A percentile compares a stretch with the other conserved stretches of the same genome.
Evolutionary conservation across 495 filamentous ascomycete species (phyloP).

Genomic region (Penicillium coffeae): DNA sequence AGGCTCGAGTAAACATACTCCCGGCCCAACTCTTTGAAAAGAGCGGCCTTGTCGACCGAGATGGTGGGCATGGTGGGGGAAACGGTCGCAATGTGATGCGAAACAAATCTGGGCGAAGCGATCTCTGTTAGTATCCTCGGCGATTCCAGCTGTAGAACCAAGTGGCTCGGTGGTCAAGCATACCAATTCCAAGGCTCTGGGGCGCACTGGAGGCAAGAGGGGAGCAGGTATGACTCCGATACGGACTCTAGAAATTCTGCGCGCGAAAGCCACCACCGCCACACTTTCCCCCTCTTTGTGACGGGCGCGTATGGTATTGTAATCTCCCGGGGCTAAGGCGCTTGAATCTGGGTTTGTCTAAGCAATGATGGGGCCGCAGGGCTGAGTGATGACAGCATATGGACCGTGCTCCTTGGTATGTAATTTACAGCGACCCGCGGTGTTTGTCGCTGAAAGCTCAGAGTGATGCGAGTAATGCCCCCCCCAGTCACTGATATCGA

Average conservation of each 20-base stretch:
- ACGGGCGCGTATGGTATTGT: slow-evolving; percentile 17
- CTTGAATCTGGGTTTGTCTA: background rate
- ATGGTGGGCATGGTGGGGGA: slow-evolving; percentile 73
- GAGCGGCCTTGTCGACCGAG: slow-evolving; percentile 86
- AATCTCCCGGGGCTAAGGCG: background rate
- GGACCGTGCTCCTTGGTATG: slow-evolving; percentile 14
- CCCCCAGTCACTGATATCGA: background rate
- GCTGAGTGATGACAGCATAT: background rate
- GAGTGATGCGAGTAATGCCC: background rate
- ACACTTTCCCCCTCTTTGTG: slow-evolving; percentile 23
- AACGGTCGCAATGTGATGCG: slow-evolving; percentile 19
- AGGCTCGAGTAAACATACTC: slow-evolving; percentile 54
- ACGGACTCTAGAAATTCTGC: slow-evolving; percentile 21
- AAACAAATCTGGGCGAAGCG: slow-evolving; percentile 6
- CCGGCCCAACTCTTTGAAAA: slow-evolving; percentile 87
- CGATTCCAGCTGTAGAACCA: background rate
- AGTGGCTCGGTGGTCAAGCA: background rate
- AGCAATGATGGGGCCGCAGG: background rate
- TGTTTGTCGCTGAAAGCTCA: slow-evolving; percentile 14
- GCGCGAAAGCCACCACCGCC: slow-evolving; percentile 27
- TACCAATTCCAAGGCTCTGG: slow-evolving; percentile 3
- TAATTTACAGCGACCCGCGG: slow-evolving; percentile 21
- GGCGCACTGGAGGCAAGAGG: slow-evolving; percentile 3
- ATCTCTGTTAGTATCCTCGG: background rate
- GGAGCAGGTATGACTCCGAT: slow-evolving; percentile 23